Conservation (phyloP, 192 early-diverging fungal genomes). For the Coemansia sp. region DNA sequence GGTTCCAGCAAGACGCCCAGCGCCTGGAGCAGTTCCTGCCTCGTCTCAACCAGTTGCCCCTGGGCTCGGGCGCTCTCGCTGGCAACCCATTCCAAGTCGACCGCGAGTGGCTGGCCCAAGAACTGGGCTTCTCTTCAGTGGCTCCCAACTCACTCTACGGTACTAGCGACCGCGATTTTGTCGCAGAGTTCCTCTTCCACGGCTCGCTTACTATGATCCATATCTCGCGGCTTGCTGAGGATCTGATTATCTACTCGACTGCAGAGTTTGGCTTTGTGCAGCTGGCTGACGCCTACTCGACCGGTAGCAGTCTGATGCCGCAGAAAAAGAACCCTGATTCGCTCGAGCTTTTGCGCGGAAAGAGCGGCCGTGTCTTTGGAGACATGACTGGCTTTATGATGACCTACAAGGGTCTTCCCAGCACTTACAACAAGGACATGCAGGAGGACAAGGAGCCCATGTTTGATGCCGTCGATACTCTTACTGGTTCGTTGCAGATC, state of each 20-base stretch:
- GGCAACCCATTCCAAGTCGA: constrained; percentile 97
- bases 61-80: constrained; percentile 93
- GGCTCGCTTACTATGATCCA: constrained; percentile 90
- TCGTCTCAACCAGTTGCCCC: constrained; percentile 80
- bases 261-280: constrained; percentile 94
- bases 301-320: constrained; percentile 97
- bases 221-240: constrained; percentile 86
- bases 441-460: constrained; percentile 99
- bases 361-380: constrained; percentile 95
- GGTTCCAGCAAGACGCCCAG: constrained; percentile 83
- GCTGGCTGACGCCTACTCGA: constrained; percentile 97
- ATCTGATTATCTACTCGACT: constrained; percentile 92
- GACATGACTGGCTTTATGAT: constrained; percentile 96
- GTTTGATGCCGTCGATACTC: constrained; percentile 92
- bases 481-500: constrained; percentile 90
- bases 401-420: constrained; percentile 95
- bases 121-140: constrained; percentile 82
- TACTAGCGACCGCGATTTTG: constrained; percentile 95
- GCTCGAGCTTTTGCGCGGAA: constrained; percentile 93
- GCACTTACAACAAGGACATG: constrained; percentile 99
- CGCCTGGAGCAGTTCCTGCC: constrained; percentile 79
- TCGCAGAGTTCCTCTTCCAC: constrained; percentile 97
- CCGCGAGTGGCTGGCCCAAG: constrained; percentile 82
- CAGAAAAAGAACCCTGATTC: constrained; percentile 99
- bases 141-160: constrained; percentile 90